A percentile compares a stretch with the other conserved stretches of the same genome.
These are phyloP conservation scores for Gyromitra esculenta DNA, from an alignment of 2,329 filamentous ascomycete species.

Conservation along the genomic window DNA sequence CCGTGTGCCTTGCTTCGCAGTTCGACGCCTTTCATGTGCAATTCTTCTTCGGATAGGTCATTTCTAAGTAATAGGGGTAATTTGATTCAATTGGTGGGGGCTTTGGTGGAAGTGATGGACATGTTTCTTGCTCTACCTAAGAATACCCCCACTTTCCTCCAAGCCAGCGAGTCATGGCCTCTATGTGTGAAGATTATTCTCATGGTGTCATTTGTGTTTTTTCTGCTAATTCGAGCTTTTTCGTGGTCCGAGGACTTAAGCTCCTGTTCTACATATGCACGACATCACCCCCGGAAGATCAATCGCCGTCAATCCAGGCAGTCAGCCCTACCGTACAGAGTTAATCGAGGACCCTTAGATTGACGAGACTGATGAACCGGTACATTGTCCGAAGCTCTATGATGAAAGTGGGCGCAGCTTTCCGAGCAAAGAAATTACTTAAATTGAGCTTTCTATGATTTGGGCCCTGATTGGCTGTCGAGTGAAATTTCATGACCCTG, in stretches of 20 bases:
- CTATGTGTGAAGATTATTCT: neutral
- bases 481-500: constrained; percentile 38
- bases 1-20: constrained; percentile 16
- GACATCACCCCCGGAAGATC: constrained; percentile 5
- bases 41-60: neutral
- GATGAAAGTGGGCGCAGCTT: constrained; percentile 1
- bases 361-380: constrained; percentile 1
- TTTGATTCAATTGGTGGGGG: constrained; percentile 7
- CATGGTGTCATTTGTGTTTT: neutral
- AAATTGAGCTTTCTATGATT: neutral
- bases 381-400: neutral
- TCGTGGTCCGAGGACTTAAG: neutral
- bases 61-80: constrained; percentile 11
- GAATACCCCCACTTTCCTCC: constrained; percentile 1
- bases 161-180: constrained; percentile 22
- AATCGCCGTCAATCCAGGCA: neutral
- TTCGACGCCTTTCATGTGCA: neutral
- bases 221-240: neutral
- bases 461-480: constrained; percentile 30
- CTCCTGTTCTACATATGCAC: neutral
- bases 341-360: neutral
- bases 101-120: neutral
- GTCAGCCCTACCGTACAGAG: neutral
- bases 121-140: neutral
- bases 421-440: neutral